phyloP scores from a whole-genome alignment of 2,329 filamentous ascomycete species.

The Moelleriella libera region DNA sequence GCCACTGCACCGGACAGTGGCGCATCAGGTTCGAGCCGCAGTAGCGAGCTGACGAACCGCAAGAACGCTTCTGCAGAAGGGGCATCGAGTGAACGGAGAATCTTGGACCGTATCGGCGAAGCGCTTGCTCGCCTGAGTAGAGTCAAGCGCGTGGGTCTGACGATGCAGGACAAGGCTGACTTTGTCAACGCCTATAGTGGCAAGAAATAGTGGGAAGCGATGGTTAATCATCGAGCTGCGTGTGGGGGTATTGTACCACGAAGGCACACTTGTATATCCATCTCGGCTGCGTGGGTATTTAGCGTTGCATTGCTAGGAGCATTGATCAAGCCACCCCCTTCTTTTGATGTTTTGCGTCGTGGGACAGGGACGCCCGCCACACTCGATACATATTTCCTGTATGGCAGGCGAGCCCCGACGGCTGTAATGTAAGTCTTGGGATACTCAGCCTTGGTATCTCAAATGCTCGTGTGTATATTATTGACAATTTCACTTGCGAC shows the following conservation, averaged over 20 bases:
- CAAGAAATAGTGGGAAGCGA: slow-evolving; percentile 16
- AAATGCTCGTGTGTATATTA: too few species aligned
- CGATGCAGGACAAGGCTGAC: slow-evolving; percentile 65
- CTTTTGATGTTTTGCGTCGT: too few species aligned
- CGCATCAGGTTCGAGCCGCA: slow-evolving; percentile 11
- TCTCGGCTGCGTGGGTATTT: neutral
- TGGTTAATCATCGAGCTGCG: neutral
- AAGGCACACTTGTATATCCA: too few species aligned
- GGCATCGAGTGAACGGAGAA: slow-evolving; percentile 45
- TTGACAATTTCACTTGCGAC: too few species aligned
- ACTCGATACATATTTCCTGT: too few species aligned
- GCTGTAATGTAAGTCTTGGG: too few species aligned
- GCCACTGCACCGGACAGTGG: slow-evolving; percentile 23
- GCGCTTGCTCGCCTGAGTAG: slow-evolving; percentile 75
- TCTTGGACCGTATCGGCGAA: slow-evolving; percentile 71
- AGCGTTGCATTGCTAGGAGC: slow-evolving; percentile 11
- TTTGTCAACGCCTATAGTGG: slow-evolving; percentile 59
- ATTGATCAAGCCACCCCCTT: neutral
- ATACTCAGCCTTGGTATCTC: too few species aligned
- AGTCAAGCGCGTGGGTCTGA: slow-evolving; percentile 78
- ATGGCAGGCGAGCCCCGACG: too few species aligned
- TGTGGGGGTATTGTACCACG: neutral
- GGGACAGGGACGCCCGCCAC: too few species aligned
- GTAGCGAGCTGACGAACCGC: slow-evolving; percentile 14
- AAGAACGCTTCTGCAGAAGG: slow-evolving; percentile 13